Conservation (phyloP, 352 stramenopile genomes). For the Phytopythium oedochilum region DNA sequence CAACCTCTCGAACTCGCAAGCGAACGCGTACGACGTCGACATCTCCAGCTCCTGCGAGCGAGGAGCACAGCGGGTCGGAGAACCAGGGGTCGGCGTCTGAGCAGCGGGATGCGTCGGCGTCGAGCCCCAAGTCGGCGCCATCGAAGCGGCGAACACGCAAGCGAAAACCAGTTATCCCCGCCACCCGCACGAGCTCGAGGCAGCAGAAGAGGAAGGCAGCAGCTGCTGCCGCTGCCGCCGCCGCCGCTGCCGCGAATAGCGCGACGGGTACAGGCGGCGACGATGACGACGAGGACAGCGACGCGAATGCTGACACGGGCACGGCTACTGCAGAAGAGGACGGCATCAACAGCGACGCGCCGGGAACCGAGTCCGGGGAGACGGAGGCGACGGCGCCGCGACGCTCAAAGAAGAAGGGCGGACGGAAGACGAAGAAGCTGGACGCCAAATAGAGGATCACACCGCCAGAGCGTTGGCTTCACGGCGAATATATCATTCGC, state of each 20-base stretch:
- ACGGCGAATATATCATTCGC: too few species aligned
- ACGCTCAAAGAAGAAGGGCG: neutral
- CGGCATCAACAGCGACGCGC: slow-evolving; percentile 15
- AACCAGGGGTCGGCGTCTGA: slow-evolving; percentile 59
- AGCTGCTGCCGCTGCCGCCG: slow-evolving; percentile 25
- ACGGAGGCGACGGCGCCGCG: neutral
- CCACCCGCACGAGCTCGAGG: slow-evolving; percentile 62
- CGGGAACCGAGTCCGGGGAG: neutral
- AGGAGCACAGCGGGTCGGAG: slow-evolving; percentile 55
- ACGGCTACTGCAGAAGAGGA: slow-evolving; percentile 15
- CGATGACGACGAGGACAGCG: slow-evolving; percentile 28
- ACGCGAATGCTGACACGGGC: slow-evolving; percentile 9
- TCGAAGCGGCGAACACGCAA: slow-evolving; percentile 40
- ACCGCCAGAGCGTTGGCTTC: too few species aligned
- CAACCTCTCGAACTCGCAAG: slow-evolving; percentile 26
- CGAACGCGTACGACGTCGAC: slow-evolving; percentile 20
- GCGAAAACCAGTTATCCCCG: slow-evolving; percentile 34
- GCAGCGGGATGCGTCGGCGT: neutral
- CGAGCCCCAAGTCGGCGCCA: slow-evolving; percentile 11
- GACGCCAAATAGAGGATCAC: neutral
- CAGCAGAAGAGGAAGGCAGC: slow-evolving; percentile 51
- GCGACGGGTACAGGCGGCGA: slow-evolving; percentile 22
- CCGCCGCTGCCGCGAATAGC: slow-evolving; percentile 8
- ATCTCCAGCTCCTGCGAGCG: slow-evolving; percentile 27
- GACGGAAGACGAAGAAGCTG: slow-evolving; percentile 2